Evolutionary conservation across 148 eudicot species (phyloP), one percentile per base, ranked within the genome.

Genomic region (Rhododendron ferrugineum): DNA sequence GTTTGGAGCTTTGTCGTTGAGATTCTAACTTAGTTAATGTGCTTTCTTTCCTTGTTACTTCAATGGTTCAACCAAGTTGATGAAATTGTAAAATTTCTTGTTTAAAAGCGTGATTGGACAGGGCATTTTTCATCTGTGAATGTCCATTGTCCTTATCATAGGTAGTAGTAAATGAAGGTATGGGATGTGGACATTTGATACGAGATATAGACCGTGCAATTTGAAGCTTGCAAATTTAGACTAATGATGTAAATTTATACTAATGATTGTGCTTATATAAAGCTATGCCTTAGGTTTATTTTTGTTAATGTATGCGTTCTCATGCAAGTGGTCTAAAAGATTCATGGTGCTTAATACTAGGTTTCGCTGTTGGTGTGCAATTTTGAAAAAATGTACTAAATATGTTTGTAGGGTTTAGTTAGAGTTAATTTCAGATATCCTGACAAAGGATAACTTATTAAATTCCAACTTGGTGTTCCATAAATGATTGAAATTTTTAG

Each of bases 1-100:
- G n/a, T 75, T 40, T 75, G 18, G 46, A 37, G 28, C 10, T 18
- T 75, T n/a, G 36, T 13, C 28, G 36, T 74, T 74, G 37, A 28
- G 76, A 74, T 32, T 14, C 47, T 20, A 23, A 42, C 0, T 37
- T 77, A 37, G 80, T 23, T 77, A 77, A 16, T 2, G 22, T 14
- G 80, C 80, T 77, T 77, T 42, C 26, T 77, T 42, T 77, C 80
- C 26, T 42, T 77, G 49, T 77, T 77, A 77, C 26, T 40, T 22
- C 0, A 26, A 66, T 26, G 32, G 34, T 66, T 26, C 73, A 37
- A 77, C 80, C 80, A 8, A 37, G 30, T 18, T 42, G 26, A 22
- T 77, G 47, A 8, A 6, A 77, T 73, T 73, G 9, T 13, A 34
- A 16, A 15, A 34, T 73, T 73, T 8, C 42, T 73, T 34, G 7